phyloP scores from a whole-genome alignment of 1,284 basidiomycete genomes.

The Rhodotorula sp. region DNA sequence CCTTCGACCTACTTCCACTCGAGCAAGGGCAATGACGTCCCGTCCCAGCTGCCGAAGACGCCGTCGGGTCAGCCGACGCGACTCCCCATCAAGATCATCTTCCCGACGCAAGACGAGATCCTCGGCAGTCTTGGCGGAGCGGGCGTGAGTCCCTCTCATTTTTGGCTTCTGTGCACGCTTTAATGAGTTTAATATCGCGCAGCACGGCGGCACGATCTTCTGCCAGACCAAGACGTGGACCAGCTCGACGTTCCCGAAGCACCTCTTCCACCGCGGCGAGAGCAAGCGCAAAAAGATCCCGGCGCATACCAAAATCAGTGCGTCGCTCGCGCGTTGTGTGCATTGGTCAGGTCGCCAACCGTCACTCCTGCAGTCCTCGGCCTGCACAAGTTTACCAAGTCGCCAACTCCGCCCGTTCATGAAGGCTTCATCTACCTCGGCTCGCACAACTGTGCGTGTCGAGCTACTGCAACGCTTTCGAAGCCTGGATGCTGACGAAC shows the following conservation, averaged over 20 bases:
- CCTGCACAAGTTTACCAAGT: conserved; percentile 14
- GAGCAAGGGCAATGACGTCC: not conserved
- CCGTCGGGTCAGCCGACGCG: not conserved
- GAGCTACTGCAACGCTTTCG: too few species aligned
- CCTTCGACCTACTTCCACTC: conserved; percentile 21
- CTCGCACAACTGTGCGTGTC: conserved; percentile 35
- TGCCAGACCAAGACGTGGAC: conserved; percentile 18
- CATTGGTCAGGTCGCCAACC: not conserved
- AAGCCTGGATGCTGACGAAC: not conserved
- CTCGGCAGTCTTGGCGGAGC: conserved; percentile 6
- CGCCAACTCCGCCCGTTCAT: not conserved
- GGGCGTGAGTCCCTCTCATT: not conserved
- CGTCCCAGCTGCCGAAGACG: not conserved
- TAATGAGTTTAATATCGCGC: not conserved
- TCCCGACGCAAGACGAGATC: conserved; percentile 31
- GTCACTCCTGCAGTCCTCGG: conserved; percentile 20
- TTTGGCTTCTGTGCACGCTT: too few species aligned
- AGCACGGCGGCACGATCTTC: conserved; percentile 39
- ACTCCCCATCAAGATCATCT: conserved; percentile 34
- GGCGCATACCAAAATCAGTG: conserved; percentile 37
- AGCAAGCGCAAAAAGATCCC: conserved; percentile 28
- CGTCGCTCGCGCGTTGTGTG: not conserved
- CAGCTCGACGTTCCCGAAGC: conserved; percentile 4
- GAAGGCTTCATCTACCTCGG: conserved; percentile 39
- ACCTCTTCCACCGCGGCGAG: conserved; percentile 26